Base-by-base conservation (phyloP, 1,284 basidiomycete species). In the Ganoderma boninense region DNA sequence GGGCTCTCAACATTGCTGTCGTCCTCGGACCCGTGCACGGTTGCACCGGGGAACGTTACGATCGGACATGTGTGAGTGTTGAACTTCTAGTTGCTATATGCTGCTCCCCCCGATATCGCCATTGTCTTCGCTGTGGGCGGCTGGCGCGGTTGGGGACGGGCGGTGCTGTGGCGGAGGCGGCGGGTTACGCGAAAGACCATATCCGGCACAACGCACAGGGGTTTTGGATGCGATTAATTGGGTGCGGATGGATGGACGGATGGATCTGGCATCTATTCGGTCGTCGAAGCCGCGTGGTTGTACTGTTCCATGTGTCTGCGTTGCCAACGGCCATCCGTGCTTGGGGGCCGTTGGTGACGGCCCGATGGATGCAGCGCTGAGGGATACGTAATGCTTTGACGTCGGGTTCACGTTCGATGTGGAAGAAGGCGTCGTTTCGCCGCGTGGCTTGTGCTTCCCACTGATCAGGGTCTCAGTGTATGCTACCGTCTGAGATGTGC, bases 51-150 rank as follows among this genome's bases (percentile, higher is more conserved):
- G 1, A 81, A 82, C 23, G 86, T 92, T 7, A 83, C 83, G 43
- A 93, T 93, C 73, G 87, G 87, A 66, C 92, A 93, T 88, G 87
- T 92, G 92, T 93, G 77, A 77, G 92, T 88, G 56, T 40, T 38
- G 38, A 6, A 6, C 38, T 38, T n/a, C 57, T 42, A 23, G 59
- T 38, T 38, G 38, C 38, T 5, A 16, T 40, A 18, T 61, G 14
- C 20, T 42, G 11, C 38, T 29, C 8, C 35, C 35, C 40, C 18
- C 1, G 11, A 43, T 71, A 46, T 38, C 64, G 16, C 71, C 14
- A 56, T 46, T 64, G 59, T 63, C 66, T 66, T 23, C 64, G 29
- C 16, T 4, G 66, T 60, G 29, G 29, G 68, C 35, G 62, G 57
- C 13, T 7, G 29, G 18, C 16, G 29, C 20, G 49, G 2, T 26